phyloP scores from a whole-genome alignment of 2,329 filamentous ascomycete species.

The Rutstroemia sp. region DNA sequence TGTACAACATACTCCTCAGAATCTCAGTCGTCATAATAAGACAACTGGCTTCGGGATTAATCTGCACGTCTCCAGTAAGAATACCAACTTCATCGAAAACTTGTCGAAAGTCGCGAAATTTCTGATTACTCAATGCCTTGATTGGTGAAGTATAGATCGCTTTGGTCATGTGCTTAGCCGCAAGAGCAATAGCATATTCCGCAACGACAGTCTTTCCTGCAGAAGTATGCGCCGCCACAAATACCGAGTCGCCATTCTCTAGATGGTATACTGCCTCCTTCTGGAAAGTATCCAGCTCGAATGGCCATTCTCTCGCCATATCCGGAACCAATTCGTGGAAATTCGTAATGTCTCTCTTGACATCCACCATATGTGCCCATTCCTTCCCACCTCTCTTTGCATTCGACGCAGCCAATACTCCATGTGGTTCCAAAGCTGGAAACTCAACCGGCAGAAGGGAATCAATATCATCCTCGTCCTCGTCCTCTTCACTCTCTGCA shows the following conservation, averaged over 20 bases:
- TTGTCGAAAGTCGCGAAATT: conserved; percentile 89
- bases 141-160: conserved; percentile 98
- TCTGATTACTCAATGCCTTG: conserved; percentile 97
- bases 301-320: conserved; percentile 94
- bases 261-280: conserved; percentile 98
- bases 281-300: conserved; percentile 95
- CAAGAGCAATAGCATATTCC: conserved; percentile 93
- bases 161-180: conserved; percentile 98
- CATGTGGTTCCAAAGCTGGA: conserved; percentile 78
- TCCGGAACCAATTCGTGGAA: conserved; percentile 90
- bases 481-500: conserved; percentile 39
- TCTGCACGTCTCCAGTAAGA: conserved; percentile 94
- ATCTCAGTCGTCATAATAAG: conserved; percentile 99
- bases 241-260: conserved; percentile 93
- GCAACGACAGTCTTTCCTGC: conserved; percentile 97
- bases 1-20: conserved; percentile 93
- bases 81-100: conserved; percentile 96
- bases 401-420: conserved; percentile 63
- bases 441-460: conserved; percentile 87
- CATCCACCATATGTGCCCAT: conserved; percentile 98
- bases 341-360: conserved; percentile 88
- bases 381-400: conserved; percentile 71
- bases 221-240: conserved; percentile 95
- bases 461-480: conserved; percentile 66
- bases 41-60: conserved; percentile 94